A percentile compares a stretch with the other conserved stretches of the same genome.
Conservation (phyloP, 2,329 filamentous ascomycete species). For the Nakataea oryzae region DNA sequence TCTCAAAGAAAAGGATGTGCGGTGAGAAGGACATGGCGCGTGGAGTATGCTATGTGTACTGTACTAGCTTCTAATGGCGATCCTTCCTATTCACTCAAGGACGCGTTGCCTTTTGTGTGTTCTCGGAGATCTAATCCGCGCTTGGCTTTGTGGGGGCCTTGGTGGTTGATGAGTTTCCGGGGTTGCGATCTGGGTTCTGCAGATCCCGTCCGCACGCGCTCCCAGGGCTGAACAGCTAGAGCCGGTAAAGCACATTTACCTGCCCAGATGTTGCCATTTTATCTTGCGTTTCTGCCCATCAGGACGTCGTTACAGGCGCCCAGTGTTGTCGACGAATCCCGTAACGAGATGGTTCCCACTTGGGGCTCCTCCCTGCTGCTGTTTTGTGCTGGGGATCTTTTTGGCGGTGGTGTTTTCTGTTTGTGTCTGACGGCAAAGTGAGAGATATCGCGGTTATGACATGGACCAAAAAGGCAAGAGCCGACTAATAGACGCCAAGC, state of each 20-base stretch:
- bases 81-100: background rate
- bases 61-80: background rate
- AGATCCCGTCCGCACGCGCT: background rate
- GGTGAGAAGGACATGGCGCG: background rate
- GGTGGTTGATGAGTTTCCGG: background rate
- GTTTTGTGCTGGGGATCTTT: too few species aligned
- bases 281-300: too few species aligned
- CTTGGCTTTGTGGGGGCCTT: background rate
- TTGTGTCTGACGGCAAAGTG: too few species aligned
- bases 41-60: background rate
- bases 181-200: background rate
- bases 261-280: background rate
- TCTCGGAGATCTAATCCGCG: too few species aligned
- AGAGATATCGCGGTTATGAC: background rate
- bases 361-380: too few species aligned
- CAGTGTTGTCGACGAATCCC: too few species aligned
- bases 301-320: too few species aligned
- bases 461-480: background rate
- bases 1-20: background rate
- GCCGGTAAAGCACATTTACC: background rate
- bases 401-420: too few species aligned
- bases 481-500: background rate
- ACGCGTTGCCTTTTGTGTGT: background rate
- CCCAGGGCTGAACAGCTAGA: background rate
- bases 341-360: too few species aligned